Percentiles rank a stretch among this genome's conserved stretches.
Evolutionary conservation across 139 green algal genomes (phyloP).

Genomic region (Chlorella ohadii): DNA sequence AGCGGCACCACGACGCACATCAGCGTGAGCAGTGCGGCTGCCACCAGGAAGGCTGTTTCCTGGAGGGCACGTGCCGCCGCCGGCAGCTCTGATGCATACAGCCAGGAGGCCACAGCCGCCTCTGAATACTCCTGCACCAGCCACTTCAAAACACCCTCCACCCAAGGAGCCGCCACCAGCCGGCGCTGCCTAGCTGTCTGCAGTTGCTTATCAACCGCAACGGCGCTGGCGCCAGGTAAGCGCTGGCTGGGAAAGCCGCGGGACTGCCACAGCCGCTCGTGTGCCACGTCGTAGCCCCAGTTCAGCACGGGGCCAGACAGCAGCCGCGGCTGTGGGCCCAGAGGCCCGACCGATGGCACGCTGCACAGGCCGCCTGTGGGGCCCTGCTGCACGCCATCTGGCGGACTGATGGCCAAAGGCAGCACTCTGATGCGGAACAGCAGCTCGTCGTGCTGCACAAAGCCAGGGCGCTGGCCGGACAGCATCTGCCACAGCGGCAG

Average conservation of each 20-base stretch:
- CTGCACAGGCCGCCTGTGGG: too few relatives aligned
- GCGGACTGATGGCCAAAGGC: too few relatives aligned
- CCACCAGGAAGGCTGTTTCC: too few relatives aligned
- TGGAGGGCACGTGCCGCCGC: too few relatives aligned
- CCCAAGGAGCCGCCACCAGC: neutral
- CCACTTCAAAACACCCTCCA: neutral
- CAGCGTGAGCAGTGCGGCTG: too few relatives aligned
- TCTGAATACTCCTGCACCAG: too few relatives aligned
- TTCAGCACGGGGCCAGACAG: neutral
- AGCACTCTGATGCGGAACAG: neutral
- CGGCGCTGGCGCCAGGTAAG: neutral
- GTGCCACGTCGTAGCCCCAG: neutral
- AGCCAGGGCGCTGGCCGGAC: neutral
- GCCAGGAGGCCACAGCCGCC: too few relatives aligned
- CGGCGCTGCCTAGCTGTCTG: neutral
- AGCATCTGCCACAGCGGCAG: conserved; percentile 10
- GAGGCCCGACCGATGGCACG: neutral
- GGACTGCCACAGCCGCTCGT: neutral
- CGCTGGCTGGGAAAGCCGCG: neutral
- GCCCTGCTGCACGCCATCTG: neutral
- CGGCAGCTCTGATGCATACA: too few relatives aligned
- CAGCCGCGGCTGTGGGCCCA: neutral
- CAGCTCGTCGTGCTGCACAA: conserved; percentile 12
- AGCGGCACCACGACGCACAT: too few relatives aligned
- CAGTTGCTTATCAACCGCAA: neutral